Conservation (phyloP, 2,329 filamentous ascomycete species). For the Aspergillus spinulosporus region DNA sequence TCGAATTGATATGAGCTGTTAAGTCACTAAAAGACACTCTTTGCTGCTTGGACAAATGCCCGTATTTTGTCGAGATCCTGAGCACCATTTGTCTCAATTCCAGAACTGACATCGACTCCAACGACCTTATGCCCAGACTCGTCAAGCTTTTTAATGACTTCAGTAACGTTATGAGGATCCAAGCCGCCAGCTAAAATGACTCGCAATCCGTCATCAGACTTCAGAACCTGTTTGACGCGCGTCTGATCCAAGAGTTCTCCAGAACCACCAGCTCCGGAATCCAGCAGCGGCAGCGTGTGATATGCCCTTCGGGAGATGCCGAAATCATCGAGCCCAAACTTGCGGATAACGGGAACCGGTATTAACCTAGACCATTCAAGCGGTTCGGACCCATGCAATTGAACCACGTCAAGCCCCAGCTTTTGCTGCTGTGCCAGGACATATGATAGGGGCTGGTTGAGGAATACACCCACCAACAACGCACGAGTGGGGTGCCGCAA, state of each 20-base stretch:
- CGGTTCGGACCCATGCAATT: slow-evolving; percentile 89
- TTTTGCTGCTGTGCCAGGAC: slow-evolving; percentile 74
- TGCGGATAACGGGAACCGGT: slow-evolving; percentile 85
- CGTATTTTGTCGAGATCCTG: slow-evolving; percentile 81
- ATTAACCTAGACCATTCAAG: slow-evolving; percentile 88
- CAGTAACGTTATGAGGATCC: slow-evolving; percentile 72
- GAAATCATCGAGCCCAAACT: slow-evolving; percentile 75
- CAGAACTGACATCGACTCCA: slow-evolving; percentile 90
- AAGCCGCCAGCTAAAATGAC: slow-evolving; percentile 85
- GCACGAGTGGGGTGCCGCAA: slow-evolving; percentile 61
- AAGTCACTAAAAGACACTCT: slow-evolving; percentile 47
- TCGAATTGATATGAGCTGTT: neutral
- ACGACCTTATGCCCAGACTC: slow-evolving; percentile 64
- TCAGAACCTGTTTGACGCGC: slow-evolving; percentile 66
- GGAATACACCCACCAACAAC: slow-evolving; percentile 89
- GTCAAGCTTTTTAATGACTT: slow-evolving; percentile 64
- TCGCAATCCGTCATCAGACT: slow-evolving; percentile 67
- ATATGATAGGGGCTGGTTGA: slow-evolving; percentile 82
- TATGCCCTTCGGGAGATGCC: slow-evolving; percentile 74
- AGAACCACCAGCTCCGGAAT: slow-evolving; percentile 79
- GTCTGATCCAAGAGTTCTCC: slow-evolving; percentile 74
- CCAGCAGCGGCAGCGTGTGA: slow-evolving; percentile 79
- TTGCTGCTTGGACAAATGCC: slow-evolving; percentile 75
- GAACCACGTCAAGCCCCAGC: slow-evolving; percentile 81
- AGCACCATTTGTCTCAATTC: slow-evolving; percentile 79